Conservation (phyloP, 2,329 filamentous ascomycete genomes). For the Trichoderma sp. region DNA sequence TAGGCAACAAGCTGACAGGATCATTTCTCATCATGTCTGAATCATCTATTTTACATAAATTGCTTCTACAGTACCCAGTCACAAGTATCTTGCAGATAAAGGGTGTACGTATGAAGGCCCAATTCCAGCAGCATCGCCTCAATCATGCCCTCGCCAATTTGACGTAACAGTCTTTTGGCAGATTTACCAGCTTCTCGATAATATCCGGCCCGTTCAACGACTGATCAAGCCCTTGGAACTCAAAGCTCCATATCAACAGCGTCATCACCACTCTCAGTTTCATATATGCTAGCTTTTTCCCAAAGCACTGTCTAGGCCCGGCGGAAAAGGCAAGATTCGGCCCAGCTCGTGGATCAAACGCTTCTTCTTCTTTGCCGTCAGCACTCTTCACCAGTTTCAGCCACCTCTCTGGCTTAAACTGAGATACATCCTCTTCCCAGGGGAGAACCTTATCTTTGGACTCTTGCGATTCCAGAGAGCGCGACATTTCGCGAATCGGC, state of each 20-base stretch:
- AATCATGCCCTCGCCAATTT: slow-evolving; percentile 27
- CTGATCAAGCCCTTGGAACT: slow-evolving; percentile 30
- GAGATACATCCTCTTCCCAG: slow-evolving; percentile 37
- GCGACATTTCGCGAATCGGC: slow-evolving; percentile 33
- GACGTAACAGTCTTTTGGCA: slow-evolving; percentile 34
- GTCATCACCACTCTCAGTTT: slow-evolving; percentile 41
- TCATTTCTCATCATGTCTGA: neutral
- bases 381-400: slow-evolving; percentile 29
- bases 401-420: slow-evolving; percentile 44
- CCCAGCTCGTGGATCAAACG: slow-evolving; percentile 39
- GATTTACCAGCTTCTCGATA: slow-evolving; percentile 32
- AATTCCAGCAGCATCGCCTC: slow-evolving; percentile 2
- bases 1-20: neutral
- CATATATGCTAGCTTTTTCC: slow-evolving; percentile 41
- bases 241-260: slow-evolving; percentile 44
- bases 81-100: neutral
- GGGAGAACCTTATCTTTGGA: slow-evolving; percentile 32
- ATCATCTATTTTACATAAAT: no score
- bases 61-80: neutral
- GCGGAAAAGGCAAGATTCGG: slow-evolving; percentile 41
- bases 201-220: slow-evolving; percentile 29
- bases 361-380: slow-evolving; percentile 24
- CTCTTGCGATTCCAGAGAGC: slow-evolving; percentile 32
- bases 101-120: neutral
- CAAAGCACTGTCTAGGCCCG: slow-evolving; percentile 44